Base-by-base conservation (phyloP, 2,329 filamentous ascomycete genomes). In the Periconia macrospinosa region DNA sequence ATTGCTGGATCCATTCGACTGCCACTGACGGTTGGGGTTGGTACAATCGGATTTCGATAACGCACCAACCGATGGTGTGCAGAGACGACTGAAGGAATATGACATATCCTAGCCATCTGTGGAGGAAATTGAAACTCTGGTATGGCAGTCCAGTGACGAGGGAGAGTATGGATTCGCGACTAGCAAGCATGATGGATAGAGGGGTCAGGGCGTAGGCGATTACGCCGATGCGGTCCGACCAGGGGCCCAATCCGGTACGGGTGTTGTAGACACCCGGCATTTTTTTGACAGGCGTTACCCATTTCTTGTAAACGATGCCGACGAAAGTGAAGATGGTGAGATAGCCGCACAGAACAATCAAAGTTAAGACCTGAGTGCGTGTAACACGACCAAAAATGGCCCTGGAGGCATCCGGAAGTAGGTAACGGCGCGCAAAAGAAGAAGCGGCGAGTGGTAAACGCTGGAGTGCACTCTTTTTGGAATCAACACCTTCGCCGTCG, bases 201-300 rank as follows among this genome's bases (percentile, higher is more conserved):
- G 89, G 89, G 0, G 88, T 91, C 10, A 92, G 79, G 0, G 88
- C 89, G 62, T 89, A 92, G 1, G 89, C 88, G 0, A 92, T 71
- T 2, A 86, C 80, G 8, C 89, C 89, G 3, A 91, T 69, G 15
- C 89, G 83, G 67, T 92, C 85, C 0, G 85, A 79, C 77, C 83
- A 91, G 0, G 86, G 84, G 0, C 88, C 88, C 0, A 92, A 75
- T 3, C 82, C 81, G 5, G 81, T 84, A 9, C 89, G 82, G 0
- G 81, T 90, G 69, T 88, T 90, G 73, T 83, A 80, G 1, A 85
- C 67, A 30, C 77, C 78, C 0, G 80, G 79, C 18, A 50, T 48
- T 14, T 77, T 77, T 66, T 84, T 84, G 48, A 90, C 81, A 0
- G 89, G 89, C 0, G 87, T 90, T 9, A 88, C 69, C 88, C 88